phyloP scores from a whole-genome alignment of 345 rosid species.

The Boechera divaricarpa region DNA sequence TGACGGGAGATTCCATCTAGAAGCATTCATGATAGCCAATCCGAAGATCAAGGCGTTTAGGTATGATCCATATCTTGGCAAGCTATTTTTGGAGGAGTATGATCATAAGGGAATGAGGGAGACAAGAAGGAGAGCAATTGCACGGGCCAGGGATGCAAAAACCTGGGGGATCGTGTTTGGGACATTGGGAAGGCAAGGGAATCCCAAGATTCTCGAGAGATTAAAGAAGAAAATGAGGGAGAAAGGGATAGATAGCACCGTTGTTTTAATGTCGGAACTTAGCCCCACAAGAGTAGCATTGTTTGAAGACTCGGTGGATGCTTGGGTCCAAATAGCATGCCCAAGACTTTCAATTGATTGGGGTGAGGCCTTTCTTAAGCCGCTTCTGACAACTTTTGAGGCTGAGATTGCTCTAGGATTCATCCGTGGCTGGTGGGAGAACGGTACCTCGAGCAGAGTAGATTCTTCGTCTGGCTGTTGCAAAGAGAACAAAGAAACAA shows the following conservation, averaged over 20 bases:
- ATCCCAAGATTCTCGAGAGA: constrained; percentile 75
- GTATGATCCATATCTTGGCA: constrained; percentile 84
- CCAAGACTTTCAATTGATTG: constrained; percentile 95
- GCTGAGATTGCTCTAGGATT: constrained; percentile 85
- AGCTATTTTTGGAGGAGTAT: constrained; percentile 83
- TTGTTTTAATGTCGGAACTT: constrained; percentile 87
- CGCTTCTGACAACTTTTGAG: constrained; percentile 82
- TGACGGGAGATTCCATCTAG: constrained; percentile 90
- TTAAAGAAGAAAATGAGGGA: constrained; percentile 79
- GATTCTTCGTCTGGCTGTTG: constrained; percentile 37
- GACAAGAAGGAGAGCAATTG: constrained; percentile 63
- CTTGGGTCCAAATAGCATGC: constrained; percentile 97
- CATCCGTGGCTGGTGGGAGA: constrained; percentile 90
- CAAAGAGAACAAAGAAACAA: constrained; percentile 30
- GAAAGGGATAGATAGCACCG: constrained; percentile 59
- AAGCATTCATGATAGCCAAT: constrained; percentile 94
- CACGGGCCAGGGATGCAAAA: constrained; percentile 54
- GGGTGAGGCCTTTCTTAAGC: constrained; percentile 91
- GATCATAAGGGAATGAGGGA: constrained; percentile 95
- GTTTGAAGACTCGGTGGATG: constrained; percentile 87
- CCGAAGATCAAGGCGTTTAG: constrained; percentile 72
- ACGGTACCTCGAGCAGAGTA: constrained; percentile 33
- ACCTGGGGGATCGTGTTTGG: constrained; percentile 90
- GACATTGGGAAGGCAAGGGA: constrained; percentile 96
- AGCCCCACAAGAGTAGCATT: constrained; percentile 71